phyloP scores from a whole-genome alignment of 495 filamentous ascomycete species.

The Thermothielavioides terrestris region DNA sequence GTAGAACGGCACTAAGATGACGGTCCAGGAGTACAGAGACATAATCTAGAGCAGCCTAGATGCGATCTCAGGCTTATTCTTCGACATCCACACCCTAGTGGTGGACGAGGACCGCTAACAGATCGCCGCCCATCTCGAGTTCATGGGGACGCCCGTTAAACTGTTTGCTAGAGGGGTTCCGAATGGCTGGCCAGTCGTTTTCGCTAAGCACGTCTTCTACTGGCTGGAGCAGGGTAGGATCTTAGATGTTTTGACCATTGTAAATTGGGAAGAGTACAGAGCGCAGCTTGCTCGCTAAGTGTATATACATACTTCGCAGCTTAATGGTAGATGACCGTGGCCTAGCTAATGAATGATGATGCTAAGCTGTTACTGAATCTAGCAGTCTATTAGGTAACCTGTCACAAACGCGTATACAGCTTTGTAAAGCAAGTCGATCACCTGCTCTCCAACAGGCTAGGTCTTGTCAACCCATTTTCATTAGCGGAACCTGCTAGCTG shows the following conservation, averaged over 20 bases:
- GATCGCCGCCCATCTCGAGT: slow-evolving; percentile 24
- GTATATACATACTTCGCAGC: not conserved
- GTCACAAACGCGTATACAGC: slow-evolving; percentile 22
- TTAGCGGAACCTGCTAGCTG: not conserved
- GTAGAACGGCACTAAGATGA: slow-evolving; percentile 19
- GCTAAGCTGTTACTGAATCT: slow-evolving; percentile 7
- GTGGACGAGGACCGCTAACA: slow-evolving; percentile 21
- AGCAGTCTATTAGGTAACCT: slow-evolving; percentile 22
- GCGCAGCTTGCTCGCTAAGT: not conserved
- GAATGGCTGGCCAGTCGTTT: slow-evolving; percentile 18
- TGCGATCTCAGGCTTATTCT: slow-evolving; percentile 20
- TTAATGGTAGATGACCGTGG: not conserved
- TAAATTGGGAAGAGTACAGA: slow-evolving; percentile 27
- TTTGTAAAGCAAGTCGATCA: slow-evolving; percentile 28
- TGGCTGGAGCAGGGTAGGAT: slow-evolving; percentile 29
- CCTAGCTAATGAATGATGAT: not conserved
- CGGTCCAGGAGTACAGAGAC: slow-evolving; percentile 17
- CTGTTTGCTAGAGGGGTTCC: slow-evolving; percentile 12
- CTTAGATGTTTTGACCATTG: slow-evolving; percentile 25
- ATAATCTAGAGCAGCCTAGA: slow-evolving; percentile 22
- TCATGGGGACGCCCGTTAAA: slow-evolving; percentile 23
- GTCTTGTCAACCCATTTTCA: slow-evolving; percentile 3
- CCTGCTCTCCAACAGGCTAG: slow-evolving; percentile 25
- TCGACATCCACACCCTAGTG: slow-evolving; percentile 16
- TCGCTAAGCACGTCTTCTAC: slow-evolving; percentile 29